phyloP scores from a whole-genome alignment of 345 rosid species.

The Anacardium occidentale region DNA sequence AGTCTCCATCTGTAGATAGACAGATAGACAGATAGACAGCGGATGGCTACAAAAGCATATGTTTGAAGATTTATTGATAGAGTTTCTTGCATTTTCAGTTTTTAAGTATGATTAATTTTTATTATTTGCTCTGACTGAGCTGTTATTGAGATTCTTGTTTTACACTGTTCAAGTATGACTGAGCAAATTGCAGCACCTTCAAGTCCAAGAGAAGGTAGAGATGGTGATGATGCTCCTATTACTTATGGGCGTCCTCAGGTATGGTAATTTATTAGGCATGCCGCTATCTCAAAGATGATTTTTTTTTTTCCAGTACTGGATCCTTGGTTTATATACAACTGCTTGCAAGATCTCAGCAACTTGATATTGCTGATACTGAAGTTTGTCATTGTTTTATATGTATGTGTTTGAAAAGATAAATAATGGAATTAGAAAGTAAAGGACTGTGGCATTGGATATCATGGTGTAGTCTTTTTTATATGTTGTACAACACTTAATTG shows the following conservation, averaged over 20 bases:
- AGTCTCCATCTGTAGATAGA: background rate
- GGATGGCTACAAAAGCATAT: background rate
- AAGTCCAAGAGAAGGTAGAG: conserved; percentile 88
- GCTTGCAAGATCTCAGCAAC: background rate
- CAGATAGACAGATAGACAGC: background rate
- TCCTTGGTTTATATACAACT: background rate
- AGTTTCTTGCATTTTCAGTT: background rate
- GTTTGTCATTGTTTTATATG: conserved; percentile 3
- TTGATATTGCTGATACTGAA: background rate
- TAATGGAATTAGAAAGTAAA: background rate
- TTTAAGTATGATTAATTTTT: background rate
- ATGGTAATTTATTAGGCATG: conserved; percentile 25
- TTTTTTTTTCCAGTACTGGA: conserved; percentile 13
- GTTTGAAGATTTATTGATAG: background rate
- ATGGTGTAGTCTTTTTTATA: background rate
- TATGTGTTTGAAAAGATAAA: background rate
- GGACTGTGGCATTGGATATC: background rate
- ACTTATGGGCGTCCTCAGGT: conserved; percentile 63
- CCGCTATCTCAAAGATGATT: conserved; percentile 7
- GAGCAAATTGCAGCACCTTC: conserved; percentile 84
- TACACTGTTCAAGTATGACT: conserved; percentile 74
- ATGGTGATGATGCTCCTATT: conserved; percentile 67
- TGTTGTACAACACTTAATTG: no score
- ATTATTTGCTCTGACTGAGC: conserved; percentile 1
- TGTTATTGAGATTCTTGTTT: conserved; percentile 24